A percentile compares a stretch with the other conserved stretches of the same genome.
Conservation (phyloP, 1,284 basidiomycete species). For the Ustilago loliicola region DNA sequence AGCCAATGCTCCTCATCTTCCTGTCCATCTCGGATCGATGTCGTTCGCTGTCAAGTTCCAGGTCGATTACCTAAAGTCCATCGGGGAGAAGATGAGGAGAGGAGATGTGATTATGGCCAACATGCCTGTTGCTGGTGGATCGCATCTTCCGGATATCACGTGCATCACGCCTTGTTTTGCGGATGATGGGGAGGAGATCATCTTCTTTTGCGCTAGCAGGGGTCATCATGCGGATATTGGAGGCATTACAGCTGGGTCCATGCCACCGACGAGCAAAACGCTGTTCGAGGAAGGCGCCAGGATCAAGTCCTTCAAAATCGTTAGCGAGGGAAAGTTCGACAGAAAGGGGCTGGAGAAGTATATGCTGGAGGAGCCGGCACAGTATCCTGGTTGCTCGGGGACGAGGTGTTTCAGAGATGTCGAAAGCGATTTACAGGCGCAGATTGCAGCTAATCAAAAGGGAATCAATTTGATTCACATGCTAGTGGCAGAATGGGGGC, state of each 20-base stretch:
- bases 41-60: slow-evolving; percentile 88
- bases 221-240: slow-evolving; percentile 79
- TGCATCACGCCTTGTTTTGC: slow-evolving; percentile 89
- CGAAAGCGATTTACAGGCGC: slow-evolving; percentile 92
- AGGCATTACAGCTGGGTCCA: slow-evolving; percentile 84
- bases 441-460: slow-evolving; percentile 96
- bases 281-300: slow-evolving; percentile 95
- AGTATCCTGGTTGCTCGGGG: slow-evolving; percentile 75
- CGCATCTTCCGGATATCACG: slow-evolving; percentile 80
- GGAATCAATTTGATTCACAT: slow-evolving; percentile 74
- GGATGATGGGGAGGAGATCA: slow-evolving; percentile 77
- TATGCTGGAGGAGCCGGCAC: slow-evolving; percentile 87
- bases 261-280: slow-evolving; percentile 91
- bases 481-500: slow-evolving; percentile 88
- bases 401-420: slow-evolving; percentile 79
- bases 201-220: slow-evolving; percentile 91
- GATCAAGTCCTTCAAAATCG: slow-evolving; percentile 93
- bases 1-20: slow-evolving; percentile 87
- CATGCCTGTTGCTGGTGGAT: slow-evolving; percentile 86
- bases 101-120: slow-evolving; percentile 93
- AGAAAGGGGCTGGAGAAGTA: slow-evolving; percentile 80
- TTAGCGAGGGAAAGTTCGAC: slow-evolving; percentile 84
- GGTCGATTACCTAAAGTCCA: slow-evolving; percentile 77
- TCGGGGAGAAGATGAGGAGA: slow-evolving; percentile 74
- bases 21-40: slow-evolving; percentile 75